A percentile compares a stretch with the other conserved stretches of the same genome.
phyloP scores from a whole-genome alignment of 2,329 filamentous ascomycete genomes.

The Trichoderma sp. region DNA sequence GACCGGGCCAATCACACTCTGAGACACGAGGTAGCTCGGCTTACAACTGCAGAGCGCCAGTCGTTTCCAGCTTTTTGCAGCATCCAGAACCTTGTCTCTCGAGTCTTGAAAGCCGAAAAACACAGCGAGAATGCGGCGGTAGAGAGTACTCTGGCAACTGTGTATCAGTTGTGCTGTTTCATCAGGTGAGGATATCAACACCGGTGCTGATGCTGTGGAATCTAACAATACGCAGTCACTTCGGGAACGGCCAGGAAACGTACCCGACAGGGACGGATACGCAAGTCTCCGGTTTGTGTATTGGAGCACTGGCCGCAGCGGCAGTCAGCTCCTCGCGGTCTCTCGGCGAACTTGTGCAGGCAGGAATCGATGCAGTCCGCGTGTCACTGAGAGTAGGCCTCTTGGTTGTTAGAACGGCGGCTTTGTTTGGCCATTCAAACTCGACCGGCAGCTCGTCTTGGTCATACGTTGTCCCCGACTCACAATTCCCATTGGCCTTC shows the following conservation, averaged over 20 bases:
- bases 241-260: constrained; percentile 6
- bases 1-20: constrained; percentile 20
- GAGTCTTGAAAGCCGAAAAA: background rate
- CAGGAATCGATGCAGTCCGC: constrained; percentile 22
- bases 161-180: constrained; percentile 25
- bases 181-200: background rate
- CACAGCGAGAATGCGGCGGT: constrained; percentile 13
- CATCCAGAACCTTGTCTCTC: constrained; percentile 23
- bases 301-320: constrained; percentile 25
- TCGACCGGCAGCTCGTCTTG: constrained; percentile 2
- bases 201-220: background rate
- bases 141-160: constrained; percentile 21
- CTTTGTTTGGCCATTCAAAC: constrained; percentile 13
- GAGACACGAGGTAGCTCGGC: constrained; percentile 15
- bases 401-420: constrained; percentile 15
- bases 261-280: constrained; percentile 12
- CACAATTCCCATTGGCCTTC: background rate
- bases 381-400: constrained; percentile 23
- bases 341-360: constrained; percentile 14
- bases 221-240: constrained; percentile 6
- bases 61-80: constrained; percentile 23
- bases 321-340: constrained; percentile 25
- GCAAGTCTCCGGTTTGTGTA: constrained; percentile 22
- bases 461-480: constrained; percentile 23
- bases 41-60: constrained; percentile 17